Evolutionary conservation across 2,329 filamentous ascomycete species (phyloP).

Genomic region (Teratosphaeria epicoccoides): DNA sequence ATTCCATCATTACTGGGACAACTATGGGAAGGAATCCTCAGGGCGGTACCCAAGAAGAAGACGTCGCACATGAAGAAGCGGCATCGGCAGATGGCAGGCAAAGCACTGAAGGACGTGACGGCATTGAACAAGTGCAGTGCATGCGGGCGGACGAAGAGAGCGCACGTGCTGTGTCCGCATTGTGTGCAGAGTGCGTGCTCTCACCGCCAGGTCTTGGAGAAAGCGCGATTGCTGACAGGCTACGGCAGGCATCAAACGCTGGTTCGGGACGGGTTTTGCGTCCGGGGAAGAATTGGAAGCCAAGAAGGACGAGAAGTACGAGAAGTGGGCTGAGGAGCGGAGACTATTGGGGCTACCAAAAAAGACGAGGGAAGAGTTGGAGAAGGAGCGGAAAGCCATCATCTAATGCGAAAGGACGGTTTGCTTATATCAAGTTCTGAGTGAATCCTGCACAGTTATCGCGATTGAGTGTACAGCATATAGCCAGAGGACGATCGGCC

Average conservation of each 20-base stretch:
- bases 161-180: slow-evolving; percentile 77
- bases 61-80: slow-evolving; percentile 93
- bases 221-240: not conserved
- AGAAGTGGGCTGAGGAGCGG: slow-evolving; percentile 17
- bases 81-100: slow-evolving; percentile 87
- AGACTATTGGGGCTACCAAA: slow-evolving; percentile 7
- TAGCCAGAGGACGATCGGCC: too few relatives aligned
- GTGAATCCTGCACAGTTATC: too few relatives aligned
- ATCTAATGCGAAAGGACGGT: not conserved
- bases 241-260: slow-evolving; percentile 23
- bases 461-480: too few relatives aligned
- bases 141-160: slow-evolving; percentile 78
- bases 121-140: slow-evolving; percentile 78
- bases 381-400: not conserved
- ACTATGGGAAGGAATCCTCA: slow-evolving; percentile 86
- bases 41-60: slow-evolving; percentile 97
- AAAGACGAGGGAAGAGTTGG: not conserved
- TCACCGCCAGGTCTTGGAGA: not conserved
- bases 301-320: slow-evolving; percentile 13
- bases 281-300: slow-evolving; percentile 16
- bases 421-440: too few relatives aligned
- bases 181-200: slow-evolving; percentile 65
- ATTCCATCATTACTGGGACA: slow-evolving; percentile 63
- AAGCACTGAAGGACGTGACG: slow-evolving; percentile 84
- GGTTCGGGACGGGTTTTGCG: slow-evolving; percentile 27